These are phyloP conservation scores for Globisporangium yorkense DNA, from an alignment of 352 stramenopile species.

Conservation along the genomic window DNA sequence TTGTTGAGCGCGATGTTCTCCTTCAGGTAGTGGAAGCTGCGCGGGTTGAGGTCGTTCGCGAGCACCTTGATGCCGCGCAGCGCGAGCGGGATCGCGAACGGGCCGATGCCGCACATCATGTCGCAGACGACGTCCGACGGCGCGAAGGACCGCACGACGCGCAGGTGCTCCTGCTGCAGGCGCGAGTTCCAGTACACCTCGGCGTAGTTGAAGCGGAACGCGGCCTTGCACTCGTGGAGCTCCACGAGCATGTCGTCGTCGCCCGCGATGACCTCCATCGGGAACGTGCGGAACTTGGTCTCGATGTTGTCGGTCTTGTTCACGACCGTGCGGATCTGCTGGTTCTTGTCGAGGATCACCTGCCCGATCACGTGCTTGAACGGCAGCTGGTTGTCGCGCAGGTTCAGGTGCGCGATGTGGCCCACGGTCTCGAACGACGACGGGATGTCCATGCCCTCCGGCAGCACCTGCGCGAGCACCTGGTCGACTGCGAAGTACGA, in stretches of 20 bases:
- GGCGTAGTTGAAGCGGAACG: conserved; percentile 93
- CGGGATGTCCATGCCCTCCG: conserved; percentile 78
- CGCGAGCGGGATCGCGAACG: conserved; percentile 93
- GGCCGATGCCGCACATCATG: conserved; percentile 95
- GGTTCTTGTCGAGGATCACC: conserved; percentile 98
- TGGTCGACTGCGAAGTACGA: conserved; percentile 75
- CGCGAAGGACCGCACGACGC: conserved; percentile 82
- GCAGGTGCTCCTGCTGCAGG: conserved; percentile 92
- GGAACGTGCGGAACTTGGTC: conserved; percentile 94
- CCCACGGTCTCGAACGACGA: conserved; percentile 96
- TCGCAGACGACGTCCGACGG: conserved; percentile 84
- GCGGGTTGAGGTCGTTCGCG: conserved; percentile 93
- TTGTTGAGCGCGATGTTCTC: conserved; percentile 93
- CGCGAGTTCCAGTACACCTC: conserved; percentile 98
- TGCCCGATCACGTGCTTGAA: conserved; percentile 97
- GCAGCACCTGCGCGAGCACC: conserved; percentile 82
- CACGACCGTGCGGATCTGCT: conserved; percentile 92
- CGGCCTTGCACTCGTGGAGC: conserved; percentile 91
- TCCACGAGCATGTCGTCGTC: conserved; percentile 82
- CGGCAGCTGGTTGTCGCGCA: conserved; percentile 91
- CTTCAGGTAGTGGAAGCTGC: conserved; percentile 86
- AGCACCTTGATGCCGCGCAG: conserved; percentile 79
- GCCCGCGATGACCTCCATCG: conserved; percentile 93
- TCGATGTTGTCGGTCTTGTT: conserved; percentile 98
- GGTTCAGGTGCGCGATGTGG: conserved; percentile 97